phyloP scores from a whole-genome alignment of 2,329 filamentous ascomycete genomes.

The Fusarium xyrophilum region DNA sequence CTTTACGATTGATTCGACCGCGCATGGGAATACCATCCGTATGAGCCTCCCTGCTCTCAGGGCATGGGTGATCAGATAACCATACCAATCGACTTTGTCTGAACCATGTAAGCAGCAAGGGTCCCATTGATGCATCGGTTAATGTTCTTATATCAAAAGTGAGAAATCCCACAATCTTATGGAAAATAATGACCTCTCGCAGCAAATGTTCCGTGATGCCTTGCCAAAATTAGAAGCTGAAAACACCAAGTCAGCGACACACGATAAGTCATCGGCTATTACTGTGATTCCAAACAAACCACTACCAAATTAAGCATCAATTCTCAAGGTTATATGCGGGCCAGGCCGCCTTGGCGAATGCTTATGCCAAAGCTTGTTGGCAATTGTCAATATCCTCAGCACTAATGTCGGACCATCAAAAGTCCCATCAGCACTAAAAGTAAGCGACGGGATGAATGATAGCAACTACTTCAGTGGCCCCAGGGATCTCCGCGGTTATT shows the following conservation, averaged over 20 bases:
- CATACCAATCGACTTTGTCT: too few relatives aligned
- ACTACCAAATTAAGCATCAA: neutral
- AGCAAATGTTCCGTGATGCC: neutral
- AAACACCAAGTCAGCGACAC: neutral
- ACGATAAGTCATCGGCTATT: neutral
- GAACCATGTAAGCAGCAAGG: neutral
- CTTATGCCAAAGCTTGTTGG: neutral
- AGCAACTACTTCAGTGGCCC: conserved; percentile 70
- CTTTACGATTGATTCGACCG: too few relatives aligned
- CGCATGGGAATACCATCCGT: too few relatives aligned
- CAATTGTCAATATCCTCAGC: neutral
- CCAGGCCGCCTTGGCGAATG: neutral
- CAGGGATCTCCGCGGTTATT: conserved; percentile 73
- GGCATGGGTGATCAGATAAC: too few relatives aligned
- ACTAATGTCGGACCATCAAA: neutral
- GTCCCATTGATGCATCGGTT: rapidly evolving
- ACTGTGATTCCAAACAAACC: neutral
- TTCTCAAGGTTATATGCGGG: neutral
- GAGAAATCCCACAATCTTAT: neutral
- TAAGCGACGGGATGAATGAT: conserved; percentile 37
- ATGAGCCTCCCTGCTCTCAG: too few relatives aligned
- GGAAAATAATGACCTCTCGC: neutral
- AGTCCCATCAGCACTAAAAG: neutral
- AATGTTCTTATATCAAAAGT: too few relatives aligned
- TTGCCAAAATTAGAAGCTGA: neutral